These are phyloP conservation scores for Urostyla sp. DNA, from an alignment of 73 alveolate species.

Conservation along the genomic window DNA sequence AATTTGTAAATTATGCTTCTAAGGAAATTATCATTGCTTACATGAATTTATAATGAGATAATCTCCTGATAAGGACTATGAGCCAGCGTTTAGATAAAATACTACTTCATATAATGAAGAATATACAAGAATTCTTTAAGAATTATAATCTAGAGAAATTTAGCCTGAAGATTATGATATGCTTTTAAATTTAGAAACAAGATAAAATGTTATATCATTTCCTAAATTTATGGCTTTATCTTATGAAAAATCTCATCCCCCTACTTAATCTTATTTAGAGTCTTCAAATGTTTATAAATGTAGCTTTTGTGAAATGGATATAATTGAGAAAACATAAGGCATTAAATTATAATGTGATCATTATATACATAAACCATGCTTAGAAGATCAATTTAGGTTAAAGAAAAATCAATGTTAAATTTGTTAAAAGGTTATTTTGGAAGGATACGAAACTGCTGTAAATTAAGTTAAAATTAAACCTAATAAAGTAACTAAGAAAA, in stretches of 20 bases:
- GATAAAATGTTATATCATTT: neutral
- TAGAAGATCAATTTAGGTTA: constrained; percentile 43
- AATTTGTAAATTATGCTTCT: constrained; percentile 54
- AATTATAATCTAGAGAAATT: constrained; percentile 56
- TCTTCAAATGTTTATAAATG: constrained; percentile 15
- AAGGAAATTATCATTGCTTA: constrained; percentile 52
- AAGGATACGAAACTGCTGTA: constrained; percentile 23
- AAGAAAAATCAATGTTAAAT: constrained; percentile 26
- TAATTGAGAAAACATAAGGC: constrained; percentile 5
- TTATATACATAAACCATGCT: constrained; percentile 26
- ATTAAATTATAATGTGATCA: constrained; percentile 17
- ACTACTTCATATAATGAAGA: constrained; percentile 45
- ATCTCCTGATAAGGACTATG: constrained; percentile 54
- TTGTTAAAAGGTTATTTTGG: constrained; percentile 21
- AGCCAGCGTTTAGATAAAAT: constrained; percentile 5
- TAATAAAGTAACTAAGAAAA: neutral
- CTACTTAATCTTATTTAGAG: neutral
- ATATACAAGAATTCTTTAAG: constrained; percentile 49
- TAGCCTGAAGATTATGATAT: constrained; percentile 65
- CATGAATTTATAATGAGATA: constrained; percentile 46
- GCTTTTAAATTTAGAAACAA: constrained; percentile 33
- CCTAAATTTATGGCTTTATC: constrained; percentile 14
- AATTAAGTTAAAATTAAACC: constrained; percentile 5
- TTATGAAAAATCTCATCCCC: constrained; percentile 23
- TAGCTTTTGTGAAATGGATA: constrained; percentile 18